Conservation (phyloP, 139 green algal species). For the Asterochloris erici region DNA sequence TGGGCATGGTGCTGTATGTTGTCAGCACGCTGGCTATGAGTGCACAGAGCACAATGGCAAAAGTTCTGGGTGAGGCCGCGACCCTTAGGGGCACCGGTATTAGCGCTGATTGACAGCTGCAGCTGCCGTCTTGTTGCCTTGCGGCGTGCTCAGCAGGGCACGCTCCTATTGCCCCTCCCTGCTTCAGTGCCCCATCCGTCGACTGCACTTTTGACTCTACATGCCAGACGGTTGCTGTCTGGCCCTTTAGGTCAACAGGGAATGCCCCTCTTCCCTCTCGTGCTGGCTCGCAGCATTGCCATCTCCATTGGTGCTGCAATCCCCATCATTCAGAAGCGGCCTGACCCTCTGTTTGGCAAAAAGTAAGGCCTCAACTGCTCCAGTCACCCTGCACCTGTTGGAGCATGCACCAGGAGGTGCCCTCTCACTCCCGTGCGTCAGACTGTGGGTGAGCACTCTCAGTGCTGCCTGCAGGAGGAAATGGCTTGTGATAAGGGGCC, state of each 20-base stretch:
- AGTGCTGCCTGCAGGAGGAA: background rate
- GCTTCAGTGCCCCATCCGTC: background rate
- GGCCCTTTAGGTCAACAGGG: background rate
- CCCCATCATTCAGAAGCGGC: background rate
- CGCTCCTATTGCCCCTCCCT: too few species aligned
- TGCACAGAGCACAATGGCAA: background rate
- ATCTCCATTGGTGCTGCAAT: background rate
- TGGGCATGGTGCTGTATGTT: background rate
- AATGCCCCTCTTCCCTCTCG: background rate
- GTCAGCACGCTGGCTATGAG: background rate
- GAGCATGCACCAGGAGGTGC: background rate
- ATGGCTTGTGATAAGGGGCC: background rate
- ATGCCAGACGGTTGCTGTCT: background rate
- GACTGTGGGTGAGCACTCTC: background rate
- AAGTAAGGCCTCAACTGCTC: background rate
- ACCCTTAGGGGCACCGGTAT: too few species aligned
- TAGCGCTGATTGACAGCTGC: background rate
- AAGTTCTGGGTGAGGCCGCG: background rate
- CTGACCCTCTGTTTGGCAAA: background rate
- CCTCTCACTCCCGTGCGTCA: background rate
- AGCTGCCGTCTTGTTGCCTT: background rate
- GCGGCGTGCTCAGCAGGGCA: too few species aligned
- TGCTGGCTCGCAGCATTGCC: conserved; percentile 10
- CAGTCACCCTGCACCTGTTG: background rate
- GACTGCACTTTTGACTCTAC: background rate